Evolutionary conservation across 2,329 filamentous ascomycete genomes (phyloP).

Genomic region (Didymella pomorum): DNA sequence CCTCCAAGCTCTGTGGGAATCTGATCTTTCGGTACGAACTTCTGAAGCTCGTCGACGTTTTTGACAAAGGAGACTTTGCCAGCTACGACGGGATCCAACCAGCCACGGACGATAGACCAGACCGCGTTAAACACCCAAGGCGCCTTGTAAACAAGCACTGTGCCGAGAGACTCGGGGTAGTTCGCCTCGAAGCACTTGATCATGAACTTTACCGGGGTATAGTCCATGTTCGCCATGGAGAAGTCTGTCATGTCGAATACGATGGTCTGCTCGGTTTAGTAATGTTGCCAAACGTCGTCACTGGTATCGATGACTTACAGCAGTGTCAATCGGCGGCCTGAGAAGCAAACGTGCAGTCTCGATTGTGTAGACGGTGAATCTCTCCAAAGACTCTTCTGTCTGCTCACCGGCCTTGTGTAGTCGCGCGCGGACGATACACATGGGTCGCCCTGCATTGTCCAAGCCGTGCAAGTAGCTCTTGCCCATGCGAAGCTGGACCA

Average conservation of each 20-base stretch:
- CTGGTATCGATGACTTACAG: conserved; percentile 66
- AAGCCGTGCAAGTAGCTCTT: conserved; percentile 92
- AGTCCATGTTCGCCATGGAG: conserved; percentile 97
- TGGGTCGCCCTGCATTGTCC: conserved; percentile 84
- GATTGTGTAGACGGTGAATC: conserved; percentile 92
- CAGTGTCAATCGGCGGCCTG: conserved; percentile 83
- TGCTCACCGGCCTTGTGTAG: conserved; percentile 86
- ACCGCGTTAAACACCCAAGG: conserved; percentile 99
- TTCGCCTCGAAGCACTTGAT: conserved; percentile 99
- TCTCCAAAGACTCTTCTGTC: conserved; percentile 80
- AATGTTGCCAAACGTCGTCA: conserved; percentile 5
- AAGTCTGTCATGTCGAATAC: conserved; percentile 97
- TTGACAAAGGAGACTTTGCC: conserved; percentile 94
- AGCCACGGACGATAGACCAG: conserved; percentile 93
- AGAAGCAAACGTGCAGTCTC: conserved; percentile 91
- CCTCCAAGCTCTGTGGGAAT: conserved; percentile 88
- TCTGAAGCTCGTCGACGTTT: conserved; percentile 76
- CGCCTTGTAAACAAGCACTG: conserved; percentile 91
- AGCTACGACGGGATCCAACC: conserved; percentile 96
- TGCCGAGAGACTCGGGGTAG: conserved; percentile 90
- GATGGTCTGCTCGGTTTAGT: conserved; percentile 69
- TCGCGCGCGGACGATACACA: conserved; percentile 84
- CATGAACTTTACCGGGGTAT: conserved; percentile 97
- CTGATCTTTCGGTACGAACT: conserved; percentile 74
- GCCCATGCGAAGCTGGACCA: conserved; percentile 84